phyloP scores from a whole-genome alignment of 2,329 filamentous ascomycete genomes.

The Paraconiothyrium brasiliense region DNA sequence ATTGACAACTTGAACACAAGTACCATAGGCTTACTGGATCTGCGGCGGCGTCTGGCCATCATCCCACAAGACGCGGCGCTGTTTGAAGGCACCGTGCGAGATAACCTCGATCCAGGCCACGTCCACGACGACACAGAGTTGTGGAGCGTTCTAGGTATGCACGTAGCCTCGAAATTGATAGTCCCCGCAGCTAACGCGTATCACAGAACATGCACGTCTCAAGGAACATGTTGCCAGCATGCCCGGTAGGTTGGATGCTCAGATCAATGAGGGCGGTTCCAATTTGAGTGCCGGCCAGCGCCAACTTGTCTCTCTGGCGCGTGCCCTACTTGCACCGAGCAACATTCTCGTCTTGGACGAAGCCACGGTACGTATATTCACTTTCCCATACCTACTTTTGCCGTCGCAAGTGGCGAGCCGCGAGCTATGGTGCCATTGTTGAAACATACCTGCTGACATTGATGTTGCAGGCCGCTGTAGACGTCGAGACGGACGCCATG shows the following conservation, averaged over 20 bases:
- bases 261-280: constrained; percentile 92
- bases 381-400: background rate
- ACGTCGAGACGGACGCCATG: constrained; percentile 73
- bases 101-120: constrained; percentile 94
- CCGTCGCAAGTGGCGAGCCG: background rate
- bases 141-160: constrained; percentile 91
- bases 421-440: background rate
- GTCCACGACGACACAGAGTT: constrained; percentile 97
- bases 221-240: constrained; percentile 89
- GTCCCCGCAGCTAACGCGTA: constrained; percentile 31
- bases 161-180: constrained; percentile 6
- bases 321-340: constrained; percentile 91
- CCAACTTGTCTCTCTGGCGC: constrained; percentile 91
- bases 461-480: constrained; percentile 67
- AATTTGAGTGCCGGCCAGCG: constrained; percentile 96
- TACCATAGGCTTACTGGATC: constrained; percentile 86
- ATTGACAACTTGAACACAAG: constrained; percentile 93
- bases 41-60: constrained; percentile 89
- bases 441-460: constrained; percentile 10
- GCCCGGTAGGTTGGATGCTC: constrained; percentile 89
- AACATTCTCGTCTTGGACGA: constrained; percentile 98
- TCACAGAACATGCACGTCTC: constrained; percentile 85
- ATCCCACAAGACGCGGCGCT: constrained; percentile 97
- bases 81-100: constrained; percentile 90
- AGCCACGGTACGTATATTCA: constrained; percentile 75